Evolutionary conservation across 257 asterid species (phyloP), one percentile per base, ranked within the genome.

Genomic region (Solanum tacnaense): DNA sequence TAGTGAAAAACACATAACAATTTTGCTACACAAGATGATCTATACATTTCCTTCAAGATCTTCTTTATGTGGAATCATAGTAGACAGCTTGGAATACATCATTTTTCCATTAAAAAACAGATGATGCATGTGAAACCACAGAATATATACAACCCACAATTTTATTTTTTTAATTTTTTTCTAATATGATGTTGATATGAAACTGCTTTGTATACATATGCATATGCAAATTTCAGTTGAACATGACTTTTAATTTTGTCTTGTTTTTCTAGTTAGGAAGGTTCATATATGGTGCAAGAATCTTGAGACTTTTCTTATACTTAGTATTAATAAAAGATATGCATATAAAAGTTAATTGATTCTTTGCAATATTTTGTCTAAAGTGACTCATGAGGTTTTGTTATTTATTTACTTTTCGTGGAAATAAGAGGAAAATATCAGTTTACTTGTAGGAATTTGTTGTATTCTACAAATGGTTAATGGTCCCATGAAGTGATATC

Each of bases 241-340:
- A 85, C 86, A 88, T 71, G 85, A 86, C 81, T 88, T 83, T 85
- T 52, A 86, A 39, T 62, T 78, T 71, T 89, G 92, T 90, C 89
- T 84, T 90, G 85, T 91, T 71, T 49, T 91, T 84, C 86, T 86
- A 52, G 87, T 88, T 85, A 44, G 90, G 91, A 85, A 88, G 85
- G 88, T 89, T 87, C 87, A 90, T 58, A 49, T 84, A 84, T 87
- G 44, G 27, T 89, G 91, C 89, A 91, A 92, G 90, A 91, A 90
- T 90, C 93, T 82, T 84, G 87, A 88, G 68, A 88, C 72, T 92
- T 93, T 93, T 89, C 91, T 89, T 89, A 89, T 78, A 85, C 88
- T 75, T 89, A 88, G 92, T 90, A 88, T 52, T 60, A 31, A 23
- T 27, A 86, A 73, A 73, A 82, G 85, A 73, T 86, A 73, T 52